Evolutionary conservation across 768 basidiomycete species (phyloP), one percentile per base, ranked within the genome.

Genomic region (Mycena galopus): DNA sequence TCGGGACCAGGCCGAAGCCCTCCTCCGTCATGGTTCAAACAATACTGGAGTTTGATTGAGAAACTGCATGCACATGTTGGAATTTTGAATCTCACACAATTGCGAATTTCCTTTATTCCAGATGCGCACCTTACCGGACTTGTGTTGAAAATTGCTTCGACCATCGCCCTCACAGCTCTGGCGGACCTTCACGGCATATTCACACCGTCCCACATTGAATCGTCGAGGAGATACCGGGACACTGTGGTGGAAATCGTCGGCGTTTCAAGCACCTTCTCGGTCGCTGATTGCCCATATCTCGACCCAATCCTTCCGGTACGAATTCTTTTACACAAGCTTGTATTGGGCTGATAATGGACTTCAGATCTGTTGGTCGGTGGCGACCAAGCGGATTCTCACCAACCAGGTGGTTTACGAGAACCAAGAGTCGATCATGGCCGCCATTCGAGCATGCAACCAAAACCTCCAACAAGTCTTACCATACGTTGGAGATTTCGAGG

Each of bases 111-210:
- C 1, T 75, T 75, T 64, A 50, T 75, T 30, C 67, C 73, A 9
- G 73, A 72, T 14, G 60, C 71, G 21, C 70, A 69, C 21, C 66
- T 59, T 16, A 66, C 59, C 27, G 67, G 47, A 12, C 69, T 75
- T 2, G 63, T 25, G 25, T 23, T 75, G 27, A 75, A 75, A 47
- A 51, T 72, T 47, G 63, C 51, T 30, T 44, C 64, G 25, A 72
- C 64, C 51, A 69, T 75, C 59, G 37, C 71, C 4, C 58, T 66
- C 12, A 27, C 74, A 30, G 71, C 71, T 17, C 67, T 72, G 30
- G 74, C 74, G 10, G 74, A 72, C 53, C 71, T 75, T 4, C 67
- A 72, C 57, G 71, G 71, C 42, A 69, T 72, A 44, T 75, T 75
- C 47, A 67, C 74, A 30, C 71, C 74, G 3, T 65, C 63, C 12